Evolutionary conservation across 1,139 yeast species (phyloP).

Genomic region (Suhomyces bokatorum): DNA sequence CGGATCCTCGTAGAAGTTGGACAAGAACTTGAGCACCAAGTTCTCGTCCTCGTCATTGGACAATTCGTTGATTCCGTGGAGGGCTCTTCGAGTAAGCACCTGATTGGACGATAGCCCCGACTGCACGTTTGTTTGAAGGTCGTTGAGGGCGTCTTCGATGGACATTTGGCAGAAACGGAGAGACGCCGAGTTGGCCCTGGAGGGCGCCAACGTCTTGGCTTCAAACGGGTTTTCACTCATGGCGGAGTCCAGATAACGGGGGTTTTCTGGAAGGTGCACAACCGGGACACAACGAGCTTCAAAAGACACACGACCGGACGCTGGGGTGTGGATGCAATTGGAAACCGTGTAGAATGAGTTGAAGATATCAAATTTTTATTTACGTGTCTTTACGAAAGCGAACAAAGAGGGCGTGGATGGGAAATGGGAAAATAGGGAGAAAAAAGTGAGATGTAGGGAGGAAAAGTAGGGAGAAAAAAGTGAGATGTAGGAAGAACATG

Average conservation of each 20-base stretch:
- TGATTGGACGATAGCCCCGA: constrained; percentile 66
- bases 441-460: neutral
- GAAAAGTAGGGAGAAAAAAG: neutral
- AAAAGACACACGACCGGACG: neutral
- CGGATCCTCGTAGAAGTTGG: constrained; percentile 86
- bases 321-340: neutral
- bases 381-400: neutral
- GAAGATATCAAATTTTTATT: too few species aligned
- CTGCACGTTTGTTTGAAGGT: constrained; percentile 58
- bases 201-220: constrained; percentile 22
- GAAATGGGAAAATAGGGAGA: neutral
- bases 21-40: constrained; percentile 63
- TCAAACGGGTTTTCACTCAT: constrained; percentile 40
- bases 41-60: constrained; percentile 74
- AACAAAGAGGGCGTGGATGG: neutral
- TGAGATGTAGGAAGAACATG: neutral
- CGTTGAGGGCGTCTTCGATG: constrained; percentile 59
- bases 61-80: constrained; percentile 79
- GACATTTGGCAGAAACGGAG: constrained; percentile 57
- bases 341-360: neutral
- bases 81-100: constrained; percentile 63
- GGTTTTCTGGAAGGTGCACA: neutral
- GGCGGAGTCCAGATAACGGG: neutral
- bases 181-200: constrained; percentile 43
- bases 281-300: neutral